Percentiles rank a stretch among this genome's conserved stretches.
Conservation (phyloP, 768 basidiomycete genomes). For the Rhodotorula babjevae region DNA sequence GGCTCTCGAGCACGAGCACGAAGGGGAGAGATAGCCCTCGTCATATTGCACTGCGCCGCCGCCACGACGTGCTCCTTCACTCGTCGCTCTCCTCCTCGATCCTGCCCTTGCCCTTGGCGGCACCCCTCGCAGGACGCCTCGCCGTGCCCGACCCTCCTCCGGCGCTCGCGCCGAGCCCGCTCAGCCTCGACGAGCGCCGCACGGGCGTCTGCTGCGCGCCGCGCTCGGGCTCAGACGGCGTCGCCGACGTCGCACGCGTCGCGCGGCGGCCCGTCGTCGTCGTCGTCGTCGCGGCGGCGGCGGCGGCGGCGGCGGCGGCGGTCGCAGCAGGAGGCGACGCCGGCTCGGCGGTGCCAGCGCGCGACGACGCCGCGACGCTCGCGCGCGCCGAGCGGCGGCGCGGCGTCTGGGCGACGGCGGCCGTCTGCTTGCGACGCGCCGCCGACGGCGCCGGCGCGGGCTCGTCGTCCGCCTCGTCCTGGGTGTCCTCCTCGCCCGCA, state of each 20-base stretch:
- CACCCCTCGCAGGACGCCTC: background rate
- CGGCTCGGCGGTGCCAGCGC: slow-evolving; percentile 2
- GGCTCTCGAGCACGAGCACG: no score
- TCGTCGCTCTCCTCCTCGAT: slow-evolving; percentile 19
- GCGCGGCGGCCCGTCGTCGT: background rate
- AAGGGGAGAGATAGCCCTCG: no score
- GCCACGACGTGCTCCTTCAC: background rate
- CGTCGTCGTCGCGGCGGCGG: background rate
- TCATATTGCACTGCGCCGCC: no score
- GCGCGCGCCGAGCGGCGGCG: background rate
- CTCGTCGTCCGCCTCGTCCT: background rate
- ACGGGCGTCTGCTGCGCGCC: background rate
- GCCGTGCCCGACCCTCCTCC: background rate
- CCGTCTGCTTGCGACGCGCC: background rate
- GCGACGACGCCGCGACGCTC: background rate
- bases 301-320: background rate
- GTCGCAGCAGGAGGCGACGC: background rate
- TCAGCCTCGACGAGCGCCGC: slow-evolving; percentile 11
- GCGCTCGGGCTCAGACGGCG: background rate
- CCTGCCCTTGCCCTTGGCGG: background rate
- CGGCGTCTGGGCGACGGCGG: background rate
- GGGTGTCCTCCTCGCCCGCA: background rate
- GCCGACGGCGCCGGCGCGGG: background rate
- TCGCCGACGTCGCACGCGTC: slow-evolving; percentile 1
- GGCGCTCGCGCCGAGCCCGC: background rate